Percentiles rank a stretch among this genome's conserved stretches.
Conservation (phyloP, 495 filamentous ascomycete genomes). For the Amorphotheca resinae region DNA sequence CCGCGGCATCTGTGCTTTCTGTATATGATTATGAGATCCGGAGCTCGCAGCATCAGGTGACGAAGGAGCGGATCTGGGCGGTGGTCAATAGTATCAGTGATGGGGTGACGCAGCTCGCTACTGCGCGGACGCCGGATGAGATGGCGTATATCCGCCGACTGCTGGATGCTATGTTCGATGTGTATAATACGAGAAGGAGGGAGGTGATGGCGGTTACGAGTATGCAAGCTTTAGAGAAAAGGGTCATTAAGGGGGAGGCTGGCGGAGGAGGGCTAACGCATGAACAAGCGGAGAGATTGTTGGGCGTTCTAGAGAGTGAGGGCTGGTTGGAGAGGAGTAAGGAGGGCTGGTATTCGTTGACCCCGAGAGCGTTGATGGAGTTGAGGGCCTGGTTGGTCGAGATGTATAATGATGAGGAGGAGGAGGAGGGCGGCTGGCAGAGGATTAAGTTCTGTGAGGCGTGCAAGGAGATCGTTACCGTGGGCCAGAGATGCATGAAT, state of each 20-base stretch:
- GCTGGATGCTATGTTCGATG: constrained; percentile 86
- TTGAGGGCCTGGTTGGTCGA: constrained; percentile 67
- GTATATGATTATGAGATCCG: constrained; percentile 81
- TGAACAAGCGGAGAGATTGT: constrained; percentile 58
- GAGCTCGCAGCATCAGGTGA: constrained; percentile 49
- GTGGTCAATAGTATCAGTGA: constrained; percentile 87
- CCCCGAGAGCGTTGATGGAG: constrained; percentile 71
- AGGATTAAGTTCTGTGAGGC: constrained; percentile 79
- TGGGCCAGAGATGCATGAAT: constrained; percentile 70
- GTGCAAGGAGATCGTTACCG: constrained; percentile 82
- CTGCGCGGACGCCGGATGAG: constrained; percentile 67
- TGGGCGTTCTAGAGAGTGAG: constrained; percentile 59
- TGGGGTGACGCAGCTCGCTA: constrained; percentile 74
- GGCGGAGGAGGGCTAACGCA: constrained; percentile 50
- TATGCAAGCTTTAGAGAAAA: constrained; percentile 53
- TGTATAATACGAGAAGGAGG: constrained; percentile 57
- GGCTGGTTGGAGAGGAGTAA: constrained; percentile 71
- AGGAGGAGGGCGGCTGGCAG: constrained; percentile 42
- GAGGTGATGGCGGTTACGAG: constrained; percentile 71
- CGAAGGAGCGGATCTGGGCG: constrained; percentile 46
- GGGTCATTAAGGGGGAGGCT: constrained; percentile 37
- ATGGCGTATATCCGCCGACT: constrained; percentile 80
- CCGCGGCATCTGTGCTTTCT: constrained; percentile 58
- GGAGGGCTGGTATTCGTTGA: constrained; percentile 61
- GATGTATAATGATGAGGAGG: constrained; percentile 63